Evolutionary conservation across 164 flowering plant genomes (phyloP), one percentile per base, ranked within the genome.

Genomic region (Paratinospora sagittata): DNA sequence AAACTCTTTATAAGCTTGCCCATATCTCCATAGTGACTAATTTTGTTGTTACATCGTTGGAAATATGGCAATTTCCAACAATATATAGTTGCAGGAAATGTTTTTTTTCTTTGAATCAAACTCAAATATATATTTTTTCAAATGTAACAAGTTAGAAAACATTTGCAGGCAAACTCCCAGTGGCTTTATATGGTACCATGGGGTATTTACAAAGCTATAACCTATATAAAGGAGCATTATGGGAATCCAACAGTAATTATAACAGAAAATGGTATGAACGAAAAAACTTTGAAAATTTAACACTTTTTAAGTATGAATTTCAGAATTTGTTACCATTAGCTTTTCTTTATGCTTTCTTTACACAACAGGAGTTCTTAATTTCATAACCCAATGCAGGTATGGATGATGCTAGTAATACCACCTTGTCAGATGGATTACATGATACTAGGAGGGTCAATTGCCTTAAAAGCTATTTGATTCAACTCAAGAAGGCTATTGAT

Each of bases 331-430:
- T n/a, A n/a, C n/a, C n/a, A n/a, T n/a, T n/a, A n/a, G n/a, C n/a
- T n/a, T n/a, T n/a, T n/a, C n/a, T n/a, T n/a, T n/a, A n/a, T n/a
- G n/a, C n/a, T n/a, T n/a, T n/a, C n/a, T n/a, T n/a, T n/a, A n/a
- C n/a, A 52, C 19, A 52, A 52, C n/a, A 52, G 19, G 58, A 21
- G 19, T 52, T 52, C 21, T 52, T 11, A 52, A 52, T 16, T 52
- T 52, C 17, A 4, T 52, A 17, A 52, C n/a, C 2, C 6, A 21
- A 23, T 55, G 65, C 76, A 93, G 98, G 98, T 57, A 94, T 89
- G 97, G 97, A 94, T 80, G 85, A 94, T 66, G 92, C 98, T 1
- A 96, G 95, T 0, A 87, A 86, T 77, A 81, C 88, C 13, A 88
- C 90, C 3, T 81, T 89, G 63, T 55, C 86, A 0, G 34, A 74